A percentile compares a stretch with the other conserved stretches of the same genome.
phyloP scores from a whole-genome alignment of 805 yeast genomes.

The Danielia oregonensis region DNA sequence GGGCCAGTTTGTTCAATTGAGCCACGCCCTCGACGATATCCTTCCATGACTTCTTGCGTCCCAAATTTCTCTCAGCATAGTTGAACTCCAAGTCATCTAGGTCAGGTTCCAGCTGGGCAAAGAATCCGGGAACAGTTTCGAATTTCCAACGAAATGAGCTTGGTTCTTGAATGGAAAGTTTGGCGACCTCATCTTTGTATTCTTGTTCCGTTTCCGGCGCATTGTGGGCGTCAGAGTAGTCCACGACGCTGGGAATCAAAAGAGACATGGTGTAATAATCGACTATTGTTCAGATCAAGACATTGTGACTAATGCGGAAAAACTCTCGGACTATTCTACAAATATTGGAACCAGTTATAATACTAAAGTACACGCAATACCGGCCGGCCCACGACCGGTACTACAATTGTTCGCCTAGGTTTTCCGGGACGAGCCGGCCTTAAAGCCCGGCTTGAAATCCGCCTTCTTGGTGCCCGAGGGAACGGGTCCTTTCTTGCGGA shows the following conservation, averaged over 20 bases:
- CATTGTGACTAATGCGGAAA: too few species aligned
- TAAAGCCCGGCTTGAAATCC: conserved; percentile 45
- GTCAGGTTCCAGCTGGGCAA: conserved; percentile 40
- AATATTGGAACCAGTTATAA: too few species aligned
- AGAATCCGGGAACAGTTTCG: conserved; percentile 47
- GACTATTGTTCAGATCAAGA: too few species aligned
- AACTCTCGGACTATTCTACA: too few species aligned
- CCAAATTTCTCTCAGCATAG: conserved; percentile 41
- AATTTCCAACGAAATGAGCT: conserved; percentile 35
- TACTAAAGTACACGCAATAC: conserved; percentile 14
- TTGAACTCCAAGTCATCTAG: conserved; percentile 48
- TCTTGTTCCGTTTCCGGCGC: conserved; percentile 6
- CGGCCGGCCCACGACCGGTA: too few species aligned
- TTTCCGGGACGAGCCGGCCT: conserved; percentile 38
- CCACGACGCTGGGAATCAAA: conserved; percentile 23
- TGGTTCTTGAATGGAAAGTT: conserved; percentile 1
- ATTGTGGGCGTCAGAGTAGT: conserved; percentile 25
- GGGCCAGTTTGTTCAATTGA: conserved; percentile 32
- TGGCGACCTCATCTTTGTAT: conserved; percentile 7
- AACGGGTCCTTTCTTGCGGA: conserved; percentile 44
- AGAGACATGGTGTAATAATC: conserved; percentile 17
- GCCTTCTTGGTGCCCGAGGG: conserved; percentile 25
- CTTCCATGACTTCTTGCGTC: conserved; percentile 41
- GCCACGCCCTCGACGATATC: conserved; percentile 29
- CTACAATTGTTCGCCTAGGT: too few species aligned